Base-by-base conservation (phyloP, 495 filamentous ascomycete species). In the Friedmanniomyces simplex region DNA sequence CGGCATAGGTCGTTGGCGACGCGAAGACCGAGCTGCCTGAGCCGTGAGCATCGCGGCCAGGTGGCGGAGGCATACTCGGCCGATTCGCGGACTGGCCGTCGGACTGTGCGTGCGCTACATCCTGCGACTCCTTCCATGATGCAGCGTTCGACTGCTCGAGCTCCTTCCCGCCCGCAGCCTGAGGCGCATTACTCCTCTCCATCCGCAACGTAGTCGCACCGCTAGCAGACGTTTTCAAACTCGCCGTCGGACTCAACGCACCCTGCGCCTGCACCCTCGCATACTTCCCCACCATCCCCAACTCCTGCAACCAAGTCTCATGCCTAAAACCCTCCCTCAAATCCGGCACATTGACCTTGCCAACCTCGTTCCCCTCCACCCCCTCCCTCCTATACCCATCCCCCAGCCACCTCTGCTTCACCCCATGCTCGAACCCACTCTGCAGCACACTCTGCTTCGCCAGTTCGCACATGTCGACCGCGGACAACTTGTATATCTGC, bases 391-490 rank as follows among this genome's bases (percentile, higher is more conserved):
- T 72, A 67, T 83, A 96, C 55, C 83, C 78, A 16, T 76, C 72
- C 1, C 93, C 93, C 7, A 98, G 75, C 91, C 91, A 98, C 68
- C 87, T 79, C 60, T 87, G 82, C 73, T 96, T 98, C 61, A 97
- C 69, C 18, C 81, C 77, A 65, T 85, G 77, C 69, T 98, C 93
- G 64, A 95, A 98, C 20, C 93, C 93, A 69, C 89, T 94, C 67
- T 98, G 93, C 61, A 81, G 79, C 32, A 98, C 93, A 14, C 89
- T 95, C 71, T 96, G 90, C 71, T 91, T 94, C 3, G 93, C 93
- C 34, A 98, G 75, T 72, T 98, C 93, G 67, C 94, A 97, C 93
- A 98, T 98, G 69, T 98, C 93, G 6, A 96, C 91, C 18, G 90
- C 88, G 69, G 84, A 94, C 24, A 98, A 81, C 72, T 96, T 96